Conservation (phyloP, 768 basidiomycete species). For the Suillus lakei region DNA sequence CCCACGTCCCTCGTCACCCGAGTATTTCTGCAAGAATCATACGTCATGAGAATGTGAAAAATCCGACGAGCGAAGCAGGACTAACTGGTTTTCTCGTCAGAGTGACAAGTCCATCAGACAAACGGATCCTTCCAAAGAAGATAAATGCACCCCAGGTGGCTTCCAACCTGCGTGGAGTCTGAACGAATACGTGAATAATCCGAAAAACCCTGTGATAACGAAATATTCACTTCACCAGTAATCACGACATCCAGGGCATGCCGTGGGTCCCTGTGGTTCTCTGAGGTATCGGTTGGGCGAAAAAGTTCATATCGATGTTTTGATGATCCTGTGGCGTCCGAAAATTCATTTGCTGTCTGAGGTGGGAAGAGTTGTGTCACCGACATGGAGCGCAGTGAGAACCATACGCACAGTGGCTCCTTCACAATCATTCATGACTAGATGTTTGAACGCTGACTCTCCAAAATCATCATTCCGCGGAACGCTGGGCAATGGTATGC, state of each 20-base stretch:
- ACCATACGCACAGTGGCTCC: constrained; percentile 28
- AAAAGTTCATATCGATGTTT: constrained; percentile 36
- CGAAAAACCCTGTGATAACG: constrained; percentile 21
- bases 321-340: constrained; percentile 29
- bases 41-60: constrained; percentile 10
- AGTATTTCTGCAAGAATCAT: constrained; percentile 42
- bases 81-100: constrained; percentile 67
- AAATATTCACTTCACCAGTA: constrained; percentile 36
- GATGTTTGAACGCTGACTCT: constrained; percentile 3
- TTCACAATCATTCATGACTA: constrained; percentile 15
- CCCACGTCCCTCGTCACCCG: constrained; percentile 44
- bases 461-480: constrained; percentile 24
- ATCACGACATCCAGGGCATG: constrained; percentile 42
- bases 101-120: constrained; percentile 60
- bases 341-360: constrained; percentile 29
- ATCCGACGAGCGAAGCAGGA: constrained; percentile 15
- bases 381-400: not conserved
- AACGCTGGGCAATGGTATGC: constrained; percentile 37
- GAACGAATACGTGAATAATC: constrained; percentile 26
- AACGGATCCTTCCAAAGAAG: constrained; percentile 60
- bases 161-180: constrained; percentile 61
- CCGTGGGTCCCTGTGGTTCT: constrained; percentile 31
- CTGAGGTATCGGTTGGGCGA: constrained; percentile 31
- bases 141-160: constrained; percentile 70
- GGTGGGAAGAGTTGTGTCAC: constrained; percentile 22